Evolutionary conservation across 225 moss, liverwort and hornwort genomes (phyloP).

Genomic region (Sphagnum contortum): DNA sequence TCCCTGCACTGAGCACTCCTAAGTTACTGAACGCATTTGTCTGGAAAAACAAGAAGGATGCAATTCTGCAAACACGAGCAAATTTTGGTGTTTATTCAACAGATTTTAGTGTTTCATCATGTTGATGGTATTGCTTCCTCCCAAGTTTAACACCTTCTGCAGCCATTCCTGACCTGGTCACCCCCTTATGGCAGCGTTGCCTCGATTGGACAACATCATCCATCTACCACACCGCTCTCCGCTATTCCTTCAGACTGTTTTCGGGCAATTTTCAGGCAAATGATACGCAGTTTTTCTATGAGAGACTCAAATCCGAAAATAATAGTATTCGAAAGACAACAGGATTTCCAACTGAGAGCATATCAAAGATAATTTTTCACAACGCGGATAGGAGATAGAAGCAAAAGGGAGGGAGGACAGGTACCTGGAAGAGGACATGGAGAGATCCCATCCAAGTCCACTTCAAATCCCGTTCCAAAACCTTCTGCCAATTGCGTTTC

Average conservation of each 20-base stretch:
- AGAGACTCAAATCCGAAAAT: neutral
- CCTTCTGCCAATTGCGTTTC: no score
- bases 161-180: no score
- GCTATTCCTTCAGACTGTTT: neutral
- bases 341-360: neutral
- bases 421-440: neutral
- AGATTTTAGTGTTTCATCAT: no score
- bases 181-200: no score
- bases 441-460: neutral
- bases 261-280: neutral
- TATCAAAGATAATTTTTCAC: neutral
- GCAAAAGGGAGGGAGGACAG: neutral
- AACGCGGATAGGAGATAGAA: neutral
- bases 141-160: no score
- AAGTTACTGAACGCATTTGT: neutral
- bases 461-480: no score
- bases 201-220: no score
- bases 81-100: neutral
- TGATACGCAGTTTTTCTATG: neutral
- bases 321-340: neutral
- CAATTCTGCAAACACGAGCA: neutral
- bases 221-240: no score
- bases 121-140: no score
- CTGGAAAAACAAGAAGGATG: neutral
- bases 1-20: neutral